Evolutionary conservation across 2,329 filamentous ascomycete species (phyloP).

Genomic region (Botrytis galanthina): DNA sequence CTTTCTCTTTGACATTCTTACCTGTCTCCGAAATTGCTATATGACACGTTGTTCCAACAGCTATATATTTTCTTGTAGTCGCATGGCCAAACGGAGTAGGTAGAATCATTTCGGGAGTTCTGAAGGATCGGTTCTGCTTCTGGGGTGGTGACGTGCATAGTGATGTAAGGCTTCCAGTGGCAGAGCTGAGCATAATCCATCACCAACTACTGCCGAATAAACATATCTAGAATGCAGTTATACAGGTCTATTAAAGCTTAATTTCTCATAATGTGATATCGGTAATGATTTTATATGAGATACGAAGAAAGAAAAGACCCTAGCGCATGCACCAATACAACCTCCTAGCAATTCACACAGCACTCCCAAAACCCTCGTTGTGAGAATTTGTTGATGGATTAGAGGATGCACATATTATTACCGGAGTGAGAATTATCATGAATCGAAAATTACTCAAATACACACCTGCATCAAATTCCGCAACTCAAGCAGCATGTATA

Average conservation of each 20-base stretch:
- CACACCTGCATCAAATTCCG: too few species aligned
- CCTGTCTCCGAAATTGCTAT: neutral
- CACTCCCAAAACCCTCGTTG: too few species aligned
- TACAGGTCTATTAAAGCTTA: fast-evolving
- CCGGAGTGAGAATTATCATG: fast-evolving
- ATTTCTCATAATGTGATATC: too few species aligned
- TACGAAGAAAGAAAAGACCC: too few species aligned
- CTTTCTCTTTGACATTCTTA: too few species aligned
- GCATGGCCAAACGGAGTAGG: neutral
- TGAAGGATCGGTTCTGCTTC: neutral
- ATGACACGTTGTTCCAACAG: neutral
- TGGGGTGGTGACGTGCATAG: neutral
- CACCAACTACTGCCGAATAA: neutral
- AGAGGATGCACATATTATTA: neutral
- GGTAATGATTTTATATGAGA: too few species aligned
- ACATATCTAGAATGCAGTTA: neutral
- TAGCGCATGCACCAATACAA: too few species aligned
- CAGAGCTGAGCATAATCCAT: neutral
- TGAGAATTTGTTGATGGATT: neutral
- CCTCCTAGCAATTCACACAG: too few species aligned
- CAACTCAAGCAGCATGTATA: neutral
- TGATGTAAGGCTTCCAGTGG: neutral
- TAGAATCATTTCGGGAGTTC: neutral
- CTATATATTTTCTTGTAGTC: neutral
- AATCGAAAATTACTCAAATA: neutral